Evolutionary conservation across 2,329 filamentous ascomycete species (phyloP).

Genomic region (Purpureocillium takamizusanense): DNA sequence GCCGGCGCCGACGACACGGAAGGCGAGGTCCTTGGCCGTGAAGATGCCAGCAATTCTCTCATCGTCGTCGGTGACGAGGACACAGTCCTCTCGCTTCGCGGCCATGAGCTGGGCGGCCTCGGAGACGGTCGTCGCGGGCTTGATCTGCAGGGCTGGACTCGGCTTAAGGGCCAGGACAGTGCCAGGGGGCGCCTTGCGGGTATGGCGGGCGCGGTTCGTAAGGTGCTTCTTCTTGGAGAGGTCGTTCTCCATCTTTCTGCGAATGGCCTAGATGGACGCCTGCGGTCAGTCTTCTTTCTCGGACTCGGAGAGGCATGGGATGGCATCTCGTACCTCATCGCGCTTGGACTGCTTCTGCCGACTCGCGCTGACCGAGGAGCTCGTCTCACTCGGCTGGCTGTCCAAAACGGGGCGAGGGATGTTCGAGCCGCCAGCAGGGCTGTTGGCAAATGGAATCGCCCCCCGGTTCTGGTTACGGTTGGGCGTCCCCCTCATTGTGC

Average conservation of each 20-base stretch:
- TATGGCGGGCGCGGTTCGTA: conserved; percentile 68
- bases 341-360: conserved; percentile 94
- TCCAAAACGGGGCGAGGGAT: conserved; percentile 70
- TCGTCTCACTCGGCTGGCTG: conserved; percentile 45
- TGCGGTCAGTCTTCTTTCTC: too few species aligned
- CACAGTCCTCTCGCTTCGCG: conserved; percentile 95
- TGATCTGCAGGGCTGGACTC: conserved; percentile 94
- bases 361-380: conserved; percentile 78
- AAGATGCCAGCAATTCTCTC: conserved; percentile 98
- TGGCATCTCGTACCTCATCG: conserved; percentile 79
- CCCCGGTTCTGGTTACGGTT: conserved; percentile 51
- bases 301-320: too few species aligned
- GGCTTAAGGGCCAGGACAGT: conserved; percentile 94
- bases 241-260: conserved; percentile 92
- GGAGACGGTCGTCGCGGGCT: conserved; percentile 84
- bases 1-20: conserved; percentile 87
- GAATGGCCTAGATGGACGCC: conserved; percentile 93
- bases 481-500: conserved; percentile 62
- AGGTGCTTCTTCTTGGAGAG: conserved; percentile 94
- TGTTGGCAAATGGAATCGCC: conserved; percentile 51
- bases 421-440: conserved; percentile 46
- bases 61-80: conserved; percentile 94
- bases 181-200: conserved; percentile 88
- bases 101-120: conserved; percentile 98
- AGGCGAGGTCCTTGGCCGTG: conserved; percentile 96